Percentiles rank a stretch among this genome's conserved stretches.
These are phyloP conservation scores for Trichoderma sp. DNA, from an alignment of 2,329 filamentous ascomycete species.

Conservation along the genomic window DNA sequence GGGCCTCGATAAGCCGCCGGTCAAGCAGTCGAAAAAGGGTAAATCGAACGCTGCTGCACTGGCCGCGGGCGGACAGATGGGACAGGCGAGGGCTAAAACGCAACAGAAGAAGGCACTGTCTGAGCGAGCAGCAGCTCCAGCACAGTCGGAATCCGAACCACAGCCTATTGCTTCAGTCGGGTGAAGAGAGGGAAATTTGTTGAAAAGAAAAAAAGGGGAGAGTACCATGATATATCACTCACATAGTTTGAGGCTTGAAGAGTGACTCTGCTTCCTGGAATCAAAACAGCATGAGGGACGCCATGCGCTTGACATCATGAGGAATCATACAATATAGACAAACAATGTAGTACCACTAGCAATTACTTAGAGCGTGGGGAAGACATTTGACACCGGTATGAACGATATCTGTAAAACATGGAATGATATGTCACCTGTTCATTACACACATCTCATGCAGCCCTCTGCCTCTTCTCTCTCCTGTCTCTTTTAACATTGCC, in stretches of 20 bases:
- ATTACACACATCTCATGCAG: background rate
- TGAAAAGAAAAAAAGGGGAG: background rate
- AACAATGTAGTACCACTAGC: background rate
- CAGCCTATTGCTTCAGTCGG: slow-evolving; percentile 33
- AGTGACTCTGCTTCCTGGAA: background rate
- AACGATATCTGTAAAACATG: background rate
- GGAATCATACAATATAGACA: background rate
- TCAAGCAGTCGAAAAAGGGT: slow-evolving; percentile 38
- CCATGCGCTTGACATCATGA: background rate
- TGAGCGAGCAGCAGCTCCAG: slow-evolving; percentile 38
- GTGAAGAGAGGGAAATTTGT: slow-evolving; percentile 5
- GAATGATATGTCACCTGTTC: slow-evolving; percentile 1
- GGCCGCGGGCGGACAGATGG: slow-evolving; percentile 53
- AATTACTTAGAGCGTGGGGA: background rate
- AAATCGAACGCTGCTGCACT: slow-evolving; percentile 46
- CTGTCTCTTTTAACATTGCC: slow-evolving; percentile 1
- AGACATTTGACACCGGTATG: background rate
- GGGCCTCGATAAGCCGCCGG: slow-evolving; percentile 56
- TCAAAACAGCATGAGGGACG: slow-evolving; percentile 3
- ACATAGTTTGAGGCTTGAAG: background rate
- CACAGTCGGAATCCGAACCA: slow-evolving; percentile 33
- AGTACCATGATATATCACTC: background rate
- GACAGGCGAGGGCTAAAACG: slow-evolving; percentile 42
- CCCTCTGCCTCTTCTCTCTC: background rate
- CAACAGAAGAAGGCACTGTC: slow-evolving; percentile 44